Base-by-base conservation (phyloP, 257 asterid genomes). In the Echium plantagineum region DNA sequence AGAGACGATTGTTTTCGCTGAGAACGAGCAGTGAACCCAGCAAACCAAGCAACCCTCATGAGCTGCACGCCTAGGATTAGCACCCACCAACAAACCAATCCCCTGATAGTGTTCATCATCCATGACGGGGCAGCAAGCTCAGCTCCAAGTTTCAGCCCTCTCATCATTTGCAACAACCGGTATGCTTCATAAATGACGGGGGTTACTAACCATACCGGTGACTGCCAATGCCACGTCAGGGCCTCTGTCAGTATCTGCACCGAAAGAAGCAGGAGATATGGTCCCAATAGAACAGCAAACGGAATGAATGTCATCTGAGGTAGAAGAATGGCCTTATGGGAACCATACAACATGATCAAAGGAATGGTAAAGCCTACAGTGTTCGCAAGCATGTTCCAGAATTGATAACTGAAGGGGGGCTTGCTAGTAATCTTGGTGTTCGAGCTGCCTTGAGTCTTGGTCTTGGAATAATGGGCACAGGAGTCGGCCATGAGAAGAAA, bases 161-260 rank as follows among this genome's bases (percentile, higher is more conserved):
- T 80, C 96, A 91, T 91, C 68, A 91, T 71, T 59, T 91, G 98
- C 81, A 91, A 60, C 80, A 91, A 60, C 3, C 98, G 81, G 57
- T 85, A 91, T 7, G 79, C 73, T 84, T 91, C 98, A 58, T 91
- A 91, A 0, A 88, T 86, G 2, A 88, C 87, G 0, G 98, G 96
- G 8, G 94, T 81, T 74, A 91, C 90, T 66, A 85, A 66, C 98
- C 98, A 91, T 26, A 88, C 96, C 0, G 98, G 95, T 2, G 98
- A 90, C 79, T 73, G 75, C 98, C 96, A 90, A 73, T 88, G 96
- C 98, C 98, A 91, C 0, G 91, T 91, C 63, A 91, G 84, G 84
- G 82, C 63, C 81, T 91, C 98, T 0, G 96, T 85, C n/a, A 88
- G 70, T 63, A 75, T 69, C 75, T 91, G 98, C 61, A 88, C 87